A percentile compares a stretch with the other conserved stretches of the same genome.
These are phyloP conservation scores for Harringtonia lauricola DNA, from an alignment of 2,329 filamentous ascomycete species.

Conservation along the genomic window DNA sequence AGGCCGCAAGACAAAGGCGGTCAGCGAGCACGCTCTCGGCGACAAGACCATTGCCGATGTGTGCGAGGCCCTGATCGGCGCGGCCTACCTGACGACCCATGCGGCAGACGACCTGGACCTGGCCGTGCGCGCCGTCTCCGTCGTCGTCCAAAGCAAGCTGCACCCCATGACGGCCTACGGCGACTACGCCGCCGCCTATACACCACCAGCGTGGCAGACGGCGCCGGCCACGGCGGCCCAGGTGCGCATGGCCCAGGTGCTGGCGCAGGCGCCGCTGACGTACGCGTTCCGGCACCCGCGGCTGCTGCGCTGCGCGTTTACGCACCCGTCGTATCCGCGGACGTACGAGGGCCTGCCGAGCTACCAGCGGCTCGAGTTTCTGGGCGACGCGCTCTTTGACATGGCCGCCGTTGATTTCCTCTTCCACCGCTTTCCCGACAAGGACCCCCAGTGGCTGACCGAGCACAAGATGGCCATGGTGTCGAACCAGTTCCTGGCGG, in stretches of 20 bases:
- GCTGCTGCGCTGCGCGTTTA: conserved; percentile 74
- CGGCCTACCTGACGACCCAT: conserved; percentile 50
- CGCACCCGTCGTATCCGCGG: conserved; percentile 71
- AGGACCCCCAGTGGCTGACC: conserved; percentile 91
- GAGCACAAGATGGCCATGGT: conserved; percentile 99
- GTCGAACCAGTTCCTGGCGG: conserved; percentile 86
- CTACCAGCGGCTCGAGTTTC: conserved; percentile 86
- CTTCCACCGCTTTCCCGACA: conserved; percentile 63
- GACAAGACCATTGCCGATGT: conserved; percentile 93
- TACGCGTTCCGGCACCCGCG: conserved; percentile 63
- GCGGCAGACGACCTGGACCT: conserved; percentile 37
- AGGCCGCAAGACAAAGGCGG: conserved; percentile 52
- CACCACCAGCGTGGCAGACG: conserved; percentile 59
- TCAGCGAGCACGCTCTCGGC: conserved; percentile 53
- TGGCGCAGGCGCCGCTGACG: conserved; percentile 45
- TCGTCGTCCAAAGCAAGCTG: conserved; percentile 56
- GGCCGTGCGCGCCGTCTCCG: conserved; percentile 53
- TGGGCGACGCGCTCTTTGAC: conserved; percentile 82
- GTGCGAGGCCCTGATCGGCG: conserved; percentile 87
- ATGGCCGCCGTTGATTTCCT: conserved; percentile 76
- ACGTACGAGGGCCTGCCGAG: conserved; percentile 69
- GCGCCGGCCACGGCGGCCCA: conserved; percentile 54
- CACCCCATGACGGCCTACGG: conserved; percentile 59
- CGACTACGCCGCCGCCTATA: conserved; percentile 64
- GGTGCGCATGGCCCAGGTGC: conserved; percentile 51